Percentiles rank a stretch among this genome's conserved stretches.
These are phyloP conservation scores for Botrytis paeoniae DNA, from an alignment of 2,329 filamentous ascomycete genomes.

Conservation along the genomic window DNA sequence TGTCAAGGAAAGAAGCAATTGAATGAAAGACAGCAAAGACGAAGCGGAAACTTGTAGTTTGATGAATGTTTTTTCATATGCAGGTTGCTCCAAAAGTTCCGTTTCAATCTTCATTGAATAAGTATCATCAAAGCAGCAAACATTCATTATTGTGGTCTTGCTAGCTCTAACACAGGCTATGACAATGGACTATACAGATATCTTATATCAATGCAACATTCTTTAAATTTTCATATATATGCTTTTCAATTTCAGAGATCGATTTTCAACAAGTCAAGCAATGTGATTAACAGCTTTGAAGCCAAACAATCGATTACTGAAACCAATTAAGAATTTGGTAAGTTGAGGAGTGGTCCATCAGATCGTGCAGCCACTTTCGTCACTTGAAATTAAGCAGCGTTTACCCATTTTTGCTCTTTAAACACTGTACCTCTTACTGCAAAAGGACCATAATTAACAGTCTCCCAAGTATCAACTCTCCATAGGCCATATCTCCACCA, in stretches of 20 bases:
- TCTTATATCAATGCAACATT: not conserved
- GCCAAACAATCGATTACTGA: not conserved
- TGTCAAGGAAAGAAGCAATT: not conserved
- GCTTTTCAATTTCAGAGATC: not conserved
- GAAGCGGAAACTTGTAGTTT: not conserved
- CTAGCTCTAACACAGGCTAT: not conserved
- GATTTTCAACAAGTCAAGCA: not conserved
- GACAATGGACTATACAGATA: not conserved
- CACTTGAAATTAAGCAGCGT: not conserved
- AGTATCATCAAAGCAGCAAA: not conserved
- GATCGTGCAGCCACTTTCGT: not conserved
- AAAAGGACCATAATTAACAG: not conserved
- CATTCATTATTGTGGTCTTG: not conserved
- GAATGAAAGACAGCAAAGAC: not conserved
- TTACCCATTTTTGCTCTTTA: not conserved
- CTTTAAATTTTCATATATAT: not conserved
- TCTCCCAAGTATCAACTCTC: not conserved
- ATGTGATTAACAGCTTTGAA: not conserved
- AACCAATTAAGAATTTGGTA: not conserved
- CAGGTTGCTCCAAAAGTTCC: not conserved
- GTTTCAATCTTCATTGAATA: not conserved
- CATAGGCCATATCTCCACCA: not conserved
- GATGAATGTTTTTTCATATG: not conserved
- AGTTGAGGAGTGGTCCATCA: not conserved
- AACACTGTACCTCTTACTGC: not conserved